Conservation (phyloP, 768 basidiomycete genomes). For the Gymnopilus dilepis region DNA sequence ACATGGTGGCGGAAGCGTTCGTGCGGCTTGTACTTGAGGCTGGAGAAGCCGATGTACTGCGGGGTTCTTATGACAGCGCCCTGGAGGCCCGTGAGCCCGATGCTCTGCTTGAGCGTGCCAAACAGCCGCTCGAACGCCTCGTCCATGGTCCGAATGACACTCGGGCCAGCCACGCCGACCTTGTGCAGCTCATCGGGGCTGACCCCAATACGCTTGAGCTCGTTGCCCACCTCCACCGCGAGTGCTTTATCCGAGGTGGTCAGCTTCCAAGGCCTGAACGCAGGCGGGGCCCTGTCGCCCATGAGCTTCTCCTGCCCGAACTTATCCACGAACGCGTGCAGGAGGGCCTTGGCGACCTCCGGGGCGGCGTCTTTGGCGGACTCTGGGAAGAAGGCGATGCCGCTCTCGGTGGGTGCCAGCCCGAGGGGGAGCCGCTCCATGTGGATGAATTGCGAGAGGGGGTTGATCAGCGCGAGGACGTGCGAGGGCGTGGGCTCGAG, state of each 20-base stretch:
- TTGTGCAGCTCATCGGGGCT: conserved; percentile 27
- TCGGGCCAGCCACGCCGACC: conserved; percentile 20
- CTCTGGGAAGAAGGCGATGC: conserved; percentile 37
- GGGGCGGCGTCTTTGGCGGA: conserved; percentile 33
- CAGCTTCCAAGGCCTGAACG: conserved; percentile 30
- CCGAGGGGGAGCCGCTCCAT: conserved; percentile 30
- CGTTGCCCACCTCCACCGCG: conserved; percentile 28
- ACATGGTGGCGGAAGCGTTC: too few relatives aligned
- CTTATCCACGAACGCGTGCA: conserved; percentile 32
- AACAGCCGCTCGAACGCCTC: conserved; percentile 4
- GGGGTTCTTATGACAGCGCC: conserved; percentile 10
- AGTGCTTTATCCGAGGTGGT: conserved; percentile 31
- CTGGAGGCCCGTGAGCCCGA: conserved; percentile 3
- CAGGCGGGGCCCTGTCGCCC: conserved; percentile 1
- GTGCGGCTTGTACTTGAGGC: conserved; percentile 4
- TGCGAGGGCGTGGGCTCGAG: conserved; percentile 35
- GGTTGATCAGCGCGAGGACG: conserved; percentile 35
- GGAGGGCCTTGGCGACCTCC: conserved; percentile 32
- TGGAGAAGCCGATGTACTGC: conserved; percentile 6
- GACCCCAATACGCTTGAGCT: conserved; percentile 34
- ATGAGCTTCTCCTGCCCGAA: conserved; percentile 23
- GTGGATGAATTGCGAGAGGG: conserved; percentile 30
- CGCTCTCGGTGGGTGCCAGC: conserved; percentile 11
- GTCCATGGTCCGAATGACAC: neutral
- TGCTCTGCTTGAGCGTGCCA: conserved; percentile 2